Conservation (phyloP, 495 filamentous ascomycete genomes). For the Penicillium nucicola region DNA sequence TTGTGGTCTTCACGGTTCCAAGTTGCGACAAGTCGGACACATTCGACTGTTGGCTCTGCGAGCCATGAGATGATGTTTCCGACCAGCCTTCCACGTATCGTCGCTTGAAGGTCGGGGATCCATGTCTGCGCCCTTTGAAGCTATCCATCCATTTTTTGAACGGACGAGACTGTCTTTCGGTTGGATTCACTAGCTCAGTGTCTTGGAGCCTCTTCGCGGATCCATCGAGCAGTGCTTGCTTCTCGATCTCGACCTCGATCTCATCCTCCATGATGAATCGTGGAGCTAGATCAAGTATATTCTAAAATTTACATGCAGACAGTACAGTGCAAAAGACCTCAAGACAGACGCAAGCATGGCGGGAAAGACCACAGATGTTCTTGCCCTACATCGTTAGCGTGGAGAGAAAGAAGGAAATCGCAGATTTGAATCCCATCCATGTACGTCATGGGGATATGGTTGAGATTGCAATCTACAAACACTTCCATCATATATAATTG, state of each 20-base stretch:
- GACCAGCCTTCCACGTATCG: slow-evolving; percentile 43
- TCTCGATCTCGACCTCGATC: neutral
- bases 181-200: slow-evolving; percentile 1
- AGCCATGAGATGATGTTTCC: slow-evolving; percentile 27
- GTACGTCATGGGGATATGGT: slow-evolving; percentile 26
- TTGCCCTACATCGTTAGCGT: neutral
- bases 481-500: neutral
- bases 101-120: slow-evolving; percentile 21
- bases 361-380: slow-evolving; percentile 14
- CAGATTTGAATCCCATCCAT: slow-evolving; percentile 28
- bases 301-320: slow-evolving; percentile 9
- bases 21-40: slow-evolving; percentile 67
- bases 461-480: slow-evolving; percentile 12
- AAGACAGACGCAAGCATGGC: slow-evolving; percentile 9
- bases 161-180: slow-evolving; percentile 18
- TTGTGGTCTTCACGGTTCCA: slow-evolving; percentile 72
- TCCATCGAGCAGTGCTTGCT: slow-evolving; percentile 2
- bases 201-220: slow-evolving; percentile 5
- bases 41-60: neutral
- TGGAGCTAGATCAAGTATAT: slow-evolving; percentile 1
- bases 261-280: slow-evolving; percentile 12
- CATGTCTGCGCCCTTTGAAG: slow-evolving; percentile 41
- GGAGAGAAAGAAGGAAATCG: slow-evolving; percentile 9
- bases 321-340: neutral
- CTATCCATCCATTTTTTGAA: slow-evolving; percentile 57